Evolutionary conservation across 106 monocot species (phyloP).

Genomic region (Apostasia shenzhenica): DNA sequence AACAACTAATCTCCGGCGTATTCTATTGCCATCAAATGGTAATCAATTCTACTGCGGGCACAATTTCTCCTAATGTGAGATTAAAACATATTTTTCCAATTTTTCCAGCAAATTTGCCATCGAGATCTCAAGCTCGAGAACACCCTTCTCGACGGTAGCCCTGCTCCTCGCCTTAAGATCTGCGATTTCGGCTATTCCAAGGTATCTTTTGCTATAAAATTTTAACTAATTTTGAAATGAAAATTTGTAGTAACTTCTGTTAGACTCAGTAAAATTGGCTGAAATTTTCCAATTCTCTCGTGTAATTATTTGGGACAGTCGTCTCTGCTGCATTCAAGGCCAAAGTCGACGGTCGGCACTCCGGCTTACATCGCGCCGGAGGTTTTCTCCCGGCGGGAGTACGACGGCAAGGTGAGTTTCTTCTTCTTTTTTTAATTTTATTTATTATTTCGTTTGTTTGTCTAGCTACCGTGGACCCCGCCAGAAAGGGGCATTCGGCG

Average conservation of each 20-base stretch:
- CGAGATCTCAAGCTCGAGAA: slow-evolving; percentile 19
- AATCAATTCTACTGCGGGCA: neutral
- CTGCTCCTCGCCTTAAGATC: slow-evolving; percentile 51
- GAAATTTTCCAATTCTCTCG: neutral
- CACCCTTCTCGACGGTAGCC: slow-evolving; percentile 16
- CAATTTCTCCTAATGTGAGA: neutral
- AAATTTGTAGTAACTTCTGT: neutral
- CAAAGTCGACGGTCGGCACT: slow-evolving; percentile 63
- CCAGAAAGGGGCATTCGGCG: too few relatives aligned
- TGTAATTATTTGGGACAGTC: slow-evolving; percentile 24
- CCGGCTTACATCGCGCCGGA: slow-evolving; percentile 10
- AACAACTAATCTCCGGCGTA: slow-evolving; percentile 30
- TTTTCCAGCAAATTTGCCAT: slow-evolving; percentile 42
- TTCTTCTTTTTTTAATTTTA: too few relatives aligned
- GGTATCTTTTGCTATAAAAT: slow-evolving; percentile 15
- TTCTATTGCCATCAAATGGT: slow-evolving; percentile 50
- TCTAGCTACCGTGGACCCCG: too few relatives aligned
- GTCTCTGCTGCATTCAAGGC: slow-evolving; percentile 50
- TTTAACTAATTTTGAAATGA: neutral
- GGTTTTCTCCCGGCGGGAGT: slow-evolving; percentile 49
- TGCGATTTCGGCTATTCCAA: slow-evolving; percentile 73
- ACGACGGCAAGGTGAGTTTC: slow-evolving; percentile 29
- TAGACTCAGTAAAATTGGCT: neutral
- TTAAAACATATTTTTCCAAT: neutral
- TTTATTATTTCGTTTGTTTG: too few relatives aligned